Evolutionary conservation across 2,329 filamentous ascomycete species (phyloP).

Genomic region (Aspergillus quadricinctus): DNA sequence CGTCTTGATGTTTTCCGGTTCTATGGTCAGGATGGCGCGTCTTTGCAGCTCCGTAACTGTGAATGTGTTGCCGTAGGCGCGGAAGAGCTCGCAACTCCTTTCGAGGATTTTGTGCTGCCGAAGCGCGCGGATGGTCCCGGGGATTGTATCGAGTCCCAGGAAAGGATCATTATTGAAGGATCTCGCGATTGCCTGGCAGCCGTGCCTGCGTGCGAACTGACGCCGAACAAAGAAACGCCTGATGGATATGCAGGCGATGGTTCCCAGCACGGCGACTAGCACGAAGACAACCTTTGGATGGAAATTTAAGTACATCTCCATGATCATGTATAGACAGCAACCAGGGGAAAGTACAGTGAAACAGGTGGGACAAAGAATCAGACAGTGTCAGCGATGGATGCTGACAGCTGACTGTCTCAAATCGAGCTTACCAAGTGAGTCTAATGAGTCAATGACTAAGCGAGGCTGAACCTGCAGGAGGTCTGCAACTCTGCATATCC

Average conservation of each 20-base stretch:
- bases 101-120: slow-evolving; percentile 1
- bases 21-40: slow-evolving; percentile 27
- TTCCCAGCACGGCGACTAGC: background rate
- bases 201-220: slow-evolving; percentile 12
- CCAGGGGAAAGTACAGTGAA: no score
- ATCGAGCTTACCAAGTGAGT: no score
- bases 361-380: no score
- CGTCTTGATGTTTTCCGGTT: slow-evolving; percentile 53
- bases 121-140: background rate
- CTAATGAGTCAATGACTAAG: no score
- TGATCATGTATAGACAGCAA: background rate
- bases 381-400: no score
- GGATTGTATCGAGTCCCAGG: slow-evolving; percentile 10
- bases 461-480: no score
- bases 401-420: no score
- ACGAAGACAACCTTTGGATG: background rate
- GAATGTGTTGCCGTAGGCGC: slow-evolving; percentile 7
- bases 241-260: background rate
- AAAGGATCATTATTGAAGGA: slow-evolving; percentile 14
- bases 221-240: slow-evolving; percentile 13
- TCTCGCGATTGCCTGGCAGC: slow-evolving; percentile 11
- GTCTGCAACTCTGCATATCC: no score
- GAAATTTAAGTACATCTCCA: background rate
- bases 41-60: slow-evolving; percentile 7
- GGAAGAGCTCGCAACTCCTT: background rate